Percentiles rank a stretch among this genome's conserved stretches.
Conservation (phyloP, 768 basidiomycete species). For the Amanita molliuscula region DNA sequence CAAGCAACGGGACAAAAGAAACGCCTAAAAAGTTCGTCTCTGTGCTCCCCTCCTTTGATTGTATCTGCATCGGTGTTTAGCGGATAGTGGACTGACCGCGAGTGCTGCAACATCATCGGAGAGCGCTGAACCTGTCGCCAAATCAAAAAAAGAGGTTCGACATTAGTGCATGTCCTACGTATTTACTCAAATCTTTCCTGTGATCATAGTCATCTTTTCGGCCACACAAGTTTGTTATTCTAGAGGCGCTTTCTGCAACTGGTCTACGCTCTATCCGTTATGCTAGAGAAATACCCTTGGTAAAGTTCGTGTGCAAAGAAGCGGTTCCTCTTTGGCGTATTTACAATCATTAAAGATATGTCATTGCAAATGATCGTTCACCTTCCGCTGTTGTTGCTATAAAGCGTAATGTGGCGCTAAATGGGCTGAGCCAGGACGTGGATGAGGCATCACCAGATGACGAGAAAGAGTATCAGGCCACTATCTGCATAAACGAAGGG, state of each 20-base stretch:
- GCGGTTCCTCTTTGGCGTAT: neutral
- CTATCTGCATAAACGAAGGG: conserved; percentile 79
- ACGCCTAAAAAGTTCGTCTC: conserved; percentile 35
- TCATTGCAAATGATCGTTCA: conserved; percentile 92
- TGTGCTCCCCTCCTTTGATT: neutral
- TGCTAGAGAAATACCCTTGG: conserved; percentile 89
- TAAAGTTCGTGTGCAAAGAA: conserved; percentile 46
- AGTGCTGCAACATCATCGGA: neutral
- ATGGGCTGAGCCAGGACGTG: conserved; percentile 40
- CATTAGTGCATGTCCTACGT: neutral
- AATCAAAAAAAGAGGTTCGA: neutral
- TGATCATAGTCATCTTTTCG: conserved; percentile 28
- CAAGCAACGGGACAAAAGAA: conserved; percentile 24
- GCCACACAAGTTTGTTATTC: conserved; percentile 61
- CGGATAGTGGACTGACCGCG: conserved; percentile 2
- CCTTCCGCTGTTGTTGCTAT: conserved; percentile 78
- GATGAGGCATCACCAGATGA: neutral
- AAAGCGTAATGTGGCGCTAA: conserved; percentile 74
- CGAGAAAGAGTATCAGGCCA: conserved; percentile 19
- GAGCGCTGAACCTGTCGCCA: neutral
- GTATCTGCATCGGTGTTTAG: neutral
- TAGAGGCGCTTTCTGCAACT: conserved; percentile 94
- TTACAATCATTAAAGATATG: conserved; percentile 44
- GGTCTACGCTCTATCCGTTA: conserved; percentile 95
- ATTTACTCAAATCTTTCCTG: neutral